Percentiles rank a stretch among this genome's conserved stretches.
Evolutionary conservation across 805 yeast species (phyloP).

Genomic region (Yarrowia divulgata): DNA sequence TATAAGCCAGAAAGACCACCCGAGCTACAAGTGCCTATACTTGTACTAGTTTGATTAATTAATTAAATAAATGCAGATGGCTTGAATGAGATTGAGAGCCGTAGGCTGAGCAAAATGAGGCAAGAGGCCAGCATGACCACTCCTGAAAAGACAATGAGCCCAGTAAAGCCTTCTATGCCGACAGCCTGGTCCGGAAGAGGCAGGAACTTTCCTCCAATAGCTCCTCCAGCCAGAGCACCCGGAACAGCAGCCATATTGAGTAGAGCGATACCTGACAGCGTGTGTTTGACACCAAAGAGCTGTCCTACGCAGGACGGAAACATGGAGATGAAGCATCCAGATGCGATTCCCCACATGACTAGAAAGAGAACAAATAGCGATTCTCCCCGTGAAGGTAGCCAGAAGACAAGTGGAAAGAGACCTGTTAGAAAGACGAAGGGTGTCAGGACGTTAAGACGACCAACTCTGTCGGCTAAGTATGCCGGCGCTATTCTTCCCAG

Average conservation of each 20-base stretch:
- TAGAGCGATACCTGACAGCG: slow-evolving; percentile 49
- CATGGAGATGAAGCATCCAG: slow-evolving; percentile 52
- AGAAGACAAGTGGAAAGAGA: slow-evolving; percentile 9
- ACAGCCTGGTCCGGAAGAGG: slow-evolving; percentile 42
- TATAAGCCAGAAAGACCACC: not conserved
- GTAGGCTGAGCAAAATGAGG: slow-evolving; percentile 40
- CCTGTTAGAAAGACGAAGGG: slow-evolving; percentile 28
- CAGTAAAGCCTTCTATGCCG: slow-evolving; percentile 41
- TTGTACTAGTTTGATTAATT: not conserved
- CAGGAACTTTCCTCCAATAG: slow-evolving; percentile 51
- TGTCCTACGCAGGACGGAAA: slow-evolving; percentile 52
- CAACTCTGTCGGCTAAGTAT: slow-evolving; percentile 22
- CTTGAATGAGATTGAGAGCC: slow-evolving; percentile 42
- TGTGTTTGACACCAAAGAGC: slow-evolving; percentile 50
- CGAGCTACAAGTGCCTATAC: not conserved
- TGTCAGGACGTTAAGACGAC: slow-evolving; percentile 28
- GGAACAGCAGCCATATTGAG: slow-evolving; percentile 48
- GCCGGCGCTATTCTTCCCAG: slow-evolving; percentile 48
- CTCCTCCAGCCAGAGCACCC: slow-evolving; percentile 51
- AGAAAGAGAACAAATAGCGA: slow-evolving; percentile 46
- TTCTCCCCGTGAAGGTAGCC: slow-evolving; percentile 46
- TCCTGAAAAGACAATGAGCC: slow-evolving; percentile 51
- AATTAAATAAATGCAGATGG: slow-evolving; percentile 42
- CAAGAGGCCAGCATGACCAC: slow-evolving; percentile 45
- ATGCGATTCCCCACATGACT: slow-evolving; percentile 51